These are phyloP conservation scores for Pleurotus giganteus DNA, from an alignment of 768 basidiomycete genomes.

Conservation along the genomic window DNA sequence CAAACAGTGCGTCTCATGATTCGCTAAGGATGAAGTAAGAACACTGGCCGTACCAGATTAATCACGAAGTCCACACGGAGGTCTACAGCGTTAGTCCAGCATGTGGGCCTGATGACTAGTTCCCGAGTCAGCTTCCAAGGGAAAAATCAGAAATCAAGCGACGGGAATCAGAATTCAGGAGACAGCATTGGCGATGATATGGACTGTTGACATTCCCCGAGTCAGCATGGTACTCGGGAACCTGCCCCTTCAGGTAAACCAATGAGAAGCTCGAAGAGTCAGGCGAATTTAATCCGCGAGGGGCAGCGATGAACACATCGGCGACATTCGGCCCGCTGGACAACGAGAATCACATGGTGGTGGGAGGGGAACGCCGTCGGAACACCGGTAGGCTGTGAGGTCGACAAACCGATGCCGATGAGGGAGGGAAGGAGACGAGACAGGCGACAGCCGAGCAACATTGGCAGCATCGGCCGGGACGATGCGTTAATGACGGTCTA, in stretches of 20 bases:
- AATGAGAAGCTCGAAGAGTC: constrained; percentile 21
- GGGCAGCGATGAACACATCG: background rate
- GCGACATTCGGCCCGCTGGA: background rate
- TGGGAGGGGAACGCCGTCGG: background rate
- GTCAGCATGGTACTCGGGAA: constrained; percentile 40
- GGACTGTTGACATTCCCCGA: constrained; percentile 25
- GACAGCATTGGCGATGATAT: background rate
- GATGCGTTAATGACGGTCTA: no score
- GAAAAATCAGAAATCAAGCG: background rate
- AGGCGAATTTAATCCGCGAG: background rate
- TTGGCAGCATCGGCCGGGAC: no score
- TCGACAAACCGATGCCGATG: background rate
- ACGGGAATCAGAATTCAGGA: background rate
- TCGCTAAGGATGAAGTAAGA: no score
- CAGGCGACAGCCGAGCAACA: no score
- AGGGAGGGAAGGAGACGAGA: background rate
- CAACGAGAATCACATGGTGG: background rate
- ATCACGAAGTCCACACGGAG: background rate
- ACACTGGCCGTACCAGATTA: background rate
- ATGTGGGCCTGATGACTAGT: constrained; percentile 12
- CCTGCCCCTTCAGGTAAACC: constrained; percentile 25
- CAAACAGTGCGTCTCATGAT: no score
- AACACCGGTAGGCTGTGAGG: constrained; percentile 3
- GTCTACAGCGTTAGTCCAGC: background rate
- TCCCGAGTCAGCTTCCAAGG: constrained; percentile 37